A percentile compares a stretch with the other conserved stretches of the same genome.
Conservation (phyloP, 441 rosid species). For the Erodium chrysanthum region DNA sequence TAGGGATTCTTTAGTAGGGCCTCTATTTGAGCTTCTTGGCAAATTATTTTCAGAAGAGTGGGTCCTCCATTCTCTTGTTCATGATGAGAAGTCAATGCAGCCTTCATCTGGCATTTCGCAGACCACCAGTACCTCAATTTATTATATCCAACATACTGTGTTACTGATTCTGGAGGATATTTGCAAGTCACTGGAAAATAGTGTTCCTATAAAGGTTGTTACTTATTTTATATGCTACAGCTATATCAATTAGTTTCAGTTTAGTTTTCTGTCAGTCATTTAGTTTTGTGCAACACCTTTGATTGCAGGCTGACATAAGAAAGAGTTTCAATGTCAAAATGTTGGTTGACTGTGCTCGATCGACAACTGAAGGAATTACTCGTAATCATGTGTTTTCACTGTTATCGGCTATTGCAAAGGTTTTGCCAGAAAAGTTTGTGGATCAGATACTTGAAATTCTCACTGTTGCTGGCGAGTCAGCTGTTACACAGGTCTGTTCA, state of each 20-base stretch:
- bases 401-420: slow-evolving; percentile 52
- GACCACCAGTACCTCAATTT: slow-evolving; percentile 27
- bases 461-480: slow-evolving; percentile 66
- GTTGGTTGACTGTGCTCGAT: slow-evolving; percentile 64
- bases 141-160: slow-evolving; percentile 54
- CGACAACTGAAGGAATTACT: slow-evolving; percentile 47
- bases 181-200: slow-evolving; percentile 32
- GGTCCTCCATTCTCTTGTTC: slow-evolving; percentile 23
- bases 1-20: slow-evolving; percentile 69
- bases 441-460: slow-evolving; percentile 62
- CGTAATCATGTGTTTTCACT: slow-evolving; percentile 61
- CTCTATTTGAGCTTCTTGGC: slow-evolving; percentile 69
- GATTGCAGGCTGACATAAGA: slow-evolving; percentile 44
- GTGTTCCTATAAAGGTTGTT: slow-evolving; percentile 43
- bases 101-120: slow-evolving; percentile 38
- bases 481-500: slow-evolving; percentile 71
- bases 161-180: slow-evolving; percentile 69
- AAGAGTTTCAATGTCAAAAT: slow-evolving; percentile 43
- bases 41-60: slow-evolving; percentile 46
- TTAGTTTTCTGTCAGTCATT: slow-evolving; percentile 10
- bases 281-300: slow-evolving; percentile 16
- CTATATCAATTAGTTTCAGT: neutral
- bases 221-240: slow-evolving; percentile 4
- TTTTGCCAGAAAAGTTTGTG: slow-evolving; percentile 56
- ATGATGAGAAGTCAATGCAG: slow-evolving; percentile 29